Conservation (phyloP, 805 yeast species). For the Candida palmyrensis region DNA sequence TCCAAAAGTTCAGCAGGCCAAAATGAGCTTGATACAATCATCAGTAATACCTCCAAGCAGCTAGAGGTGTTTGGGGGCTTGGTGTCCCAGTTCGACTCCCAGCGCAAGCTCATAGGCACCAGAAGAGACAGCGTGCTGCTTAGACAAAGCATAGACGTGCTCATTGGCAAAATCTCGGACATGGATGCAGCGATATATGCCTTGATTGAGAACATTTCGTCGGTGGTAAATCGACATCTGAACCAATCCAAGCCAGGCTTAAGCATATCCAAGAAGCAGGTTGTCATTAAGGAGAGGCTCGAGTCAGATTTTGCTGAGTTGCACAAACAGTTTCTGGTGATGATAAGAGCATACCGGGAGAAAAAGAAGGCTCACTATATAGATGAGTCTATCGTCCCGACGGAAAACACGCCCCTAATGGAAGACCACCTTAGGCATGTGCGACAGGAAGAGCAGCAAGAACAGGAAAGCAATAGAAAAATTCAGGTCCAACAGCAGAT, state of each 20-base stretch:
- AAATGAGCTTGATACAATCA: constrained; percentile 29
- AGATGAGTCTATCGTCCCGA: constrained; percentile 11
- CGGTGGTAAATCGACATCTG: constrained; percentile 23
- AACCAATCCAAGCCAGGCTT: constrained; percentile 11
- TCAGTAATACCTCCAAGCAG: constrained; percentile 32
- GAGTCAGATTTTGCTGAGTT: constrained; percentile 52
- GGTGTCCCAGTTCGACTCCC: constrained; percentile 46
- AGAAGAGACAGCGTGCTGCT: constrained; percentile 39
- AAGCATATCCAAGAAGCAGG: constrained; percentile 33
- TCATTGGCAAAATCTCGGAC: constrained; percentile 25
- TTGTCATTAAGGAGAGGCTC: constrained; percentile 47
- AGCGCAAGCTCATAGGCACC: constrained; percentile 48
- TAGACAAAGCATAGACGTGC: constrained; percentile 30
- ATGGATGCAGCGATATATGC: constrained; percentile 26
- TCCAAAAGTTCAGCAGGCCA: constrained; percentile 5
- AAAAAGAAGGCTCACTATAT: constrained; percentile 29
- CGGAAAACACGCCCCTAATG: constrained; percentile 38
- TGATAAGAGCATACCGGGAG: constrained; percentile 46
- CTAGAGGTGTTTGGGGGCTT: constrained; percentile 43
- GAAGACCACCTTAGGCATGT: constrained; percentile 14
- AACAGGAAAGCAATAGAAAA: too few relatives aligned
- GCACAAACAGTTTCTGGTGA: constrained; percentile 38
- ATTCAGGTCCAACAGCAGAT: constrained; percentile 25
- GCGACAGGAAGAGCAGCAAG: constrained; percentile 18
- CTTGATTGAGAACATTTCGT: constrained; percentile 24